Evolutionary conservation across 768 basidiomycete species (phyloP), one percentile per base, ranked within the genome.

Genomic region (Infundibulicybe gibba): DNA sequence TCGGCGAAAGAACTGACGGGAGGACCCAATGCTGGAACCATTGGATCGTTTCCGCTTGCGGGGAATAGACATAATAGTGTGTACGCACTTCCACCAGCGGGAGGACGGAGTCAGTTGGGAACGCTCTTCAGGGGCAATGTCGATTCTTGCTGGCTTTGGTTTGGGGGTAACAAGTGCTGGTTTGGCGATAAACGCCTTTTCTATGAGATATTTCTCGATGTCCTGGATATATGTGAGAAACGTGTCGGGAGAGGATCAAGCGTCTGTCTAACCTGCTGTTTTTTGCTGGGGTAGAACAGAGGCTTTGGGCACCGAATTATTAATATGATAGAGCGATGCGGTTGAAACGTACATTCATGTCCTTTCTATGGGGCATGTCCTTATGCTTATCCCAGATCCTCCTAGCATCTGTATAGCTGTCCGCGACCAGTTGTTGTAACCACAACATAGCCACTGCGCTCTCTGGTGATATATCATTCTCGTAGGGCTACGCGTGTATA

Each of bases 401-500:
- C 20, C 51, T 50, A 5, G 51, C 43, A 21, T 57, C 56, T 14
- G 49, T 44, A 19, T 57, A 57, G 6, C 51, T 41, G 40, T 57
- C 54, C 5, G 54, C 56, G 25, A 57, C 33, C 54, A 57, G 54
- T 37, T 57, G 56, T 33, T 53, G 12, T 32, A 54, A 40, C 42
- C 50, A 40, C 40, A 57, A 25, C 25, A 25, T 25, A 8, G 25
- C 25, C 25, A 25, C 25, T 8, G 25, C 25, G 25, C 25, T 25
- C 25, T 25, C 25, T 25, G 25, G 25, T 25, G 25, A 25, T 25
- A 25, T 8, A 25, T 25, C 8, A 25, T 25, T 25, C 25, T 25
- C 25, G 25, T 25, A 25, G 25, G 25, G 25, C 25, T 25, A 8
- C 25, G 25, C 25, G 25, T 8, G 8, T 8, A 25, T 25, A 25